Evolutionary conservation across 768 basidiomycete genomes (phyloP), one percentile per base, ranked within the genome.

Genomic region (Kwoniella shandongensis): DNA sequence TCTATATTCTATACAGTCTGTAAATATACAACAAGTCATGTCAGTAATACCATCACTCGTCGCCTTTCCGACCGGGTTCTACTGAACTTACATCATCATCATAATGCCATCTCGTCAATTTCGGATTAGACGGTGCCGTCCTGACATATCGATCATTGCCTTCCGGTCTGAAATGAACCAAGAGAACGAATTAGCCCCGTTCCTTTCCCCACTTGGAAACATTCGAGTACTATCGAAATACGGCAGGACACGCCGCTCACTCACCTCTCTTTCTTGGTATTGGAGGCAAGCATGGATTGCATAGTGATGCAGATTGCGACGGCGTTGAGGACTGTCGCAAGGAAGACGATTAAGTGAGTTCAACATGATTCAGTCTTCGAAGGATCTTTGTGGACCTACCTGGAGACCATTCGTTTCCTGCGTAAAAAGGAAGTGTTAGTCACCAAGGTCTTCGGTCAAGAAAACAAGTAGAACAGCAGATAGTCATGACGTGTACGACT

Each of bases 281-380:
- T 76, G 2, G 70, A 73, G 2, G 77, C 77, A 15, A 78, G 58
- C 77, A 78, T 78, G n/a, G 71, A 73, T 51, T 78, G 77, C 58
- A 78, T 66, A 2, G 74, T 77, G 29, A 78, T 67, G 56, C 77
- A 78, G 13, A 78, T 59, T 17, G 72, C 59, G 2, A 73, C 66
- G 3, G 72, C 73, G 25, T 69, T 77, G 15, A 78, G 63, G 0
- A 78, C 77, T 69, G 51, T 20, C 32, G 51, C n/a, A 17, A 10
- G 35, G 20, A 26, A n/a, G 13, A n/a, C 25, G 38, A 10, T 29
- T 47, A 10, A 38, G 26, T 30, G 39, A 7, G 51, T 29, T 42
- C 36, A 18, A 46, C 22, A 26, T 7, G 1, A 20, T 22, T 32
- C 26, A 2, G 18, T 11, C 12, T n/a, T 25, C 10, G 12, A n/a